Evolutionary conservation across 352 stramenopile genomes (phyloP), one percentile per base, ranked within the genome.

Genomic region (Pythium phragmitis): DNA sequence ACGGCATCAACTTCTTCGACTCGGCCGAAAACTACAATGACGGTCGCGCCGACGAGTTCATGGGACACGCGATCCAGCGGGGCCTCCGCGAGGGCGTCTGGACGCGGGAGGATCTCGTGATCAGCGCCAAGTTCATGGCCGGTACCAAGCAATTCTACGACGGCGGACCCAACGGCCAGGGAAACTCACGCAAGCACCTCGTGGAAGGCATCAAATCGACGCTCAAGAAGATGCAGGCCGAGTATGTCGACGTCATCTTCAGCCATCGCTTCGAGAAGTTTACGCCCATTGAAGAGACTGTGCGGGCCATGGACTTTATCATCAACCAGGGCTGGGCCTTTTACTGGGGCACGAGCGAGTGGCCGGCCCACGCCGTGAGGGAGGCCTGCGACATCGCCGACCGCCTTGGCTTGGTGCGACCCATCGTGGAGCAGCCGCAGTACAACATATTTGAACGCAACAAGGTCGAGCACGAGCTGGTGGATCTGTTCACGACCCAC

Each of bases 281-380:
- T 37, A 77, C 66, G 8, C 73, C 72, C 11, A 78, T 77, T 34
- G 71, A 77, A 59, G 76, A 84, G 60, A 75, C 48, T 9, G 62
- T 82, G 80, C 69, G 76, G 16, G 71, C 75, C 47, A 83, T 85
- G 73, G 78, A 63, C 37, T 67, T 78, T 17, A 33, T 85, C 37
- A 66, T 85, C 12, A 14, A 42, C 28, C 49, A 55, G 34, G 49
- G 49, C 30, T 26, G 30, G 28, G 28, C 49, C 26, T 42, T 74
- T 49, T 63, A 68, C 43, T 86, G 77, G 77, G 77, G 73, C 2
- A 86, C 77, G 17, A 77, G 64, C 53, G 74, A 83, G 46, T 86
- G 77, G 77, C 63, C 21, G 26, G 45, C 77, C 6, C 57, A 79
- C 33, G 66, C 84, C 60, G 76, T 85, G 23, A 70, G 53, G 2